Percentiles rank a stretch among this genome's conserved stretches.
Evolutionary conservation across 148 eudicot genomes (phyloP).

Genomic region (Drosera capensis): DNA sequence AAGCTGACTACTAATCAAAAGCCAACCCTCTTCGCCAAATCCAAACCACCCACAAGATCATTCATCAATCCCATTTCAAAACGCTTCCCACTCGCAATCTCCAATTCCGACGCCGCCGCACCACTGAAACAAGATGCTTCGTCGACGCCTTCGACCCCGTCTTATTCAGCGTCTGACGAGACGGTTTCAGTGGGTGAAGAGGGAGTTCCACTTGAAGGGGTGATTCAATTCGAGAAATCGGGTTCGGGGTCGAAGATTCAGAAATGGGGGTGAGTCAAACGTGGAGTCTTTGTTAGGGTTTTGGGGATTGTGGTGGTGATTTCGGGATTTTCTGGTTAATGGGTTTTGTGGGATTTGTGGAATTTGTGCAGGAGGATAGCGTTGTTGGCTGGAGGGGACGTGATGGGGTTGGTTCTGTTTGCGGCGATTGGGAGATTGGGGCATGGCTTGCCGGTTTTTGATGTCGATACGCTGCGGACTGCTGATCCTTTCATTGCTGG

Average conservation of each 20-base stretch:
- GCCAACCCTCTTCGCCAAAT: conserved; percentile 1
- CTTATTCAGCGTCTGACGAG: conserved; percentile 7
- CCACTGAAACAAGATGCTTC: conserved; percentile 19
- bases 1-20: background rate
- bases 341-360: too few relatives aligned
- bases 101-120: conserved; percentile 11
- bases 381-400: conserved; percentile 87
- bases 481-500: conserved; percentile 97
- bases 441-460: conserved; percentile 79
- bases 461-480: conserved; percentile 59
- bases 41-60: too few relatives aligned
- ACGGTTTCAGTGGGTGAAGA: conserved; percentile 43
- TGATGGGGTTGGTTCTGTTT: conserved; percentile 60
- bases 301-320: too few relatives aligned
- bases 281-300: too few relatives aligned
- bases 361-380: conserved; percentile 70
- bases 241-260: conserved; percentile 26
- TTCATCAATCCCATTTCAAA: background rate
- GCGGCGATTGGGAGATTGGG: conserved; percentile 86
- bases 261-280: conserved; percentile 93
- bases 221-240: conserved; percentile 76
- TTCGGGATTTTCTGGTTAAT: too few relatives aligned
- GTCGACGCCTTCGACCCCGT: conserved; percentile 12
- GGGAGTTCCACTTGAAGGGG: conserved; percentile 78
- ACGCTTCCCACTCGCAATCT: conserved; percentile 5